phyloP scores from a whole-genome alignment of 169 alveolate species.

The Prorocentrum cordatum region DNA sequence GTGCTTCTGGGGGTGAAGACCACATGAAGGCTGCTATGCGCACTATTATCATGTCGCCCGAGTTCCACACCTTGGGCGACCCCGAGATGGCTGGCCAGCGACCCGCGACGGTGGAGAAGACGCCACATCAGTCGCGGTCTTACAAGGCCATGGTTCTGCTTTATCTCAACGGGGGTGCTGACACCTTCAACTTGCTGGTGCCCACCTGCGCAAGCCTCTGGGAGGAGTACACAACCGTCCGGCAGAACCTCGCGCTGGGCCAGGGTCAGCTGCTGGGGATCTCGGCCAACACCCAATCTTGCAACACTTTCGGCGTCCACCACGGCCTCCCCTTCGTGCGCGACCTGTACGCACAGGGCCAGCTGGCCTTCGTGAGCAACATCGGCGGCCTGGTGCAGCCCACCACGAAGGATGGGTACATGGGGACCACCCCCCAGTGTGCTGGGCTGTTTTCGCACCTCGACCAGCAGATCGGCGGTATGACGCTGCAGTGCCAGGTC shows the following conservation, averaged over 20 bases:
- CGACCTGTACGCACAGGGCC: background rate
- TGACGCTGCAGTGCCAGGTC: too few relatives aligned
- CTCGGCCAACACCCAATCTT: background rate
- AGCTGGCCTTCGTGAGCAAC: conserved; percentile 14
- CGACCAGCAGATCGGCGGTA: too few relatives aligned
- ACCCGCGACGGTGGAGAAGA: too few relatives aligned
- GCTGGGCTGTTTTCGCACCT: too few relatives aligned
- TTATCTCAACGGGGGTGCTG: conserved; percentile 19
- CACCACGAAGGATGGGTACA: too few relatives aligned
- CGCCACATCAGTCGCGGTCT: too few relatives aligned
- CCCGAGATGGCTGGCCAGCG: too few relatives aligned
- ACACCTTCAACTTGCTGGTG: conserved; percentile 37
- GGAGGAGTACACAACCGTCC: conserved; percentile 15
- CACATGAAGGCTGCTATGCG: conserved; percentile 14
- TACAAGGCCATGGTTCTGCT: conserved; percentile 24
- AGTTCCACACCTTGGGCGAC: conserved; percentile 30
- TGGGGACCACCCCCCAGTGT: too few relatives aligned
- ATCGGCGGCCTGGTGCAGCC: conserved; percentile 21
- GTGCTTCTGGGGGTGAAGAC: background rate
- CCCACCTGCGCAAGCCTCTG: conserved; percentile 6
- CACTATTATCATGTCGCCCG: conserved; percentile 11
- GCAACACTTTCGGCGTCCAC: conserved; percentile 11
- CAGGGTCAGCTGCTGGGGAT: background rate
- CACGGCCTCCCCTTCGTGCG: background rate
- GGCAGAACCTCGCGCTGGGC: background rate